phyloP scores from a whole-genome alignment of 192 early-diverging fungal genomes.

The Podila verticillata region DNA sequence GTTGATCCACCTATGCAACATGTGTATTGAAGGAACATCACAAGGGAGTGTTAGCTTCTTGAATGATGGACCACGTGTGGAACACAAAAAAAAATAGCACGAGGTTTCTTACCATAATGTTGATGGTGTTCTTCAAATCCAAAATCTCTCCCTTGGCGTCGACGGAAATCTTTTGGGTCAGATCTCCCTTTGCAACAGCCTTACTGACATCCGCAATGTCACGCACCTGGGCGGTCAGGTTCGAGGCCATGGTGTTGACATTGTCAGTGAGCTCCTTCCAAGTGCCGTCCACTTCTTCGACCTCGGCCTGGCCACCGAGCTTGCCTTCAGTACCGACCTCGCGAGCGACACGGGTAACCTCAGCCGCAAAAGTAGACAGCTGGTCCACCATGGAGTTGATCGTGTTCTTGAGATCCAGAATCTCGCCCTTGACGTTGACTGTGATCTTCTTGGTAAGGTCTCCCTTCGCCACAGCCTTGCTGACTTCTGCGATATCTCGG shows the following conservation, averaged over 20 bases:
- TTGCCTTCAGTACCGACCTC: constrained; percentile 71
- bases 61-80: constrained; percentile 50
- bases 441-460: constrained; percentile 68
- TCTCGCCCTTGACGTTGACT: constrained; percentile 68
- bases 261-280: constrained; percentile 74
- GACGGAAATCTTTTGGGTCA: constrained; percentile 61
- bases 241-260: constrained; percentile 73
- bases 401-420: constrained; percentile 66
- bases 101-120: constrained; percentile 70
- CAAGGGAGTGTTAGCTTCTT: constrained; percentile 55
- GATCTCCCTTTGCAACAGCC: constrained; percentile 65
- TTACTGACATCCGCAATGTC: constrained; percentile 71
- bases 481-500: constrained; percentile 71
- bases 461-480: constrained; percentile 72
- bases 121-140: constrained; percentile 73
- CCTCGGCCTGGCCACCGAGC: constrained; percentile 63
- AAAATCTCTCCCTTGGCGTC: constrained; percentile 70
- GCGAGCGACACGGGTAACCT: constrained; percentile 69
- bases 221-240: constrained; percentile 71
- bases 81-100: constrained; percentile 55
- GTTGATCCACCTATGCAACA: constrained; percentile 63
- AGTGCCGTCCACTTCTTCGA: constrained; percentile 67
- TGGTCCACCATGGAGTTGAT: constrained; percentile 77
- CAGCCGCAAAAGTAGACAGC: constrained; percentile 67
- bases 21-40: constrained; percentile 62